Evolutionary conservation across 2,329 filamentous ascomycete genomes (phyloP).

Genomic region (Fusarium xyrophilum): DNA sequence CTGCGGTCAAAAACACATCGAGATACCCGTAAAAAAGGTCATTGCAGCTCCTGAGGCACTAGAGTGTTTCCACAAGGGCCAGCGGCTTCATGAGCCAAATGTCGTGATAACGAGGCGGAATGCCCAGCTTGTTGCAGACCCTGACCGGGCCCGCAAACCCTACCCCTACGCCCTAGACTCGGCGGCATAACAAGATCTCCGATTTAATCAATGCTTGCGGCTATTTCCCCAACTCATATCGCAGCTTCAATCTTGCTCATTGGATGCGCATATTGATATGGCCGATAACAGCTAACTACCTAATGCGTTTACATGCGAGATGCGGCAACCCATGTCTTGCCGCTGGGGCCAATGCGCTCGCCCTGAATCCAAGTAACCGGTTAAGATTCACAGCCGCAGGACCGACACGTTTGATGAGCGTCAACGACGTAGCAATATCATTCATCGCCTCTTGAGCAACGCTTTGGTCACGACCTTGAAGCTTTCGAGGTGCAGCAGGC

Average conservation of each 20-base stretch:
- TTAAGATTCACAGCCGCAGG: constrained; percentile 12
- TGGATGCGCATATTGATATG: constrained; percentile 13
- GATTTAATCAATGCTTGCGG: constrained; percentile 13
- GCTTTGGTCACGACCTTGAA: background rate
- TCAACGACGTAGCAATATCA: background rate
- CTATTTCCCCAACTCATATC: constrained; percentile 8
- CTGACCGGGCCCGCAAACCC: constrained; percentile 11
- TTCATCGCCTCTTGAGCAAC: background rate
- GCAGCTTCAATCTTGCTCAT: constrained; percentile 1
- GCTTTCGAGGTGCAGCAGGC: background rate
- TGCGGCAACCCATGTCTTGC: constrained; percentile 28
- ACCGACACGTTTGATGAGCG: background rate
- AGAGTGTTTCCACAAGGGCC: constrained; percentile 11
- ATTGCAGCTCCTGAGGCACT: constrained; percentile 15
- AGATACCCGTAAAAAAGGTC: background rate
- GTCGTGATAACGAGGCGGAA: constrained; percentile 6
- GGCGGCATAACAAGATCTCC: constrained; percentile 18
- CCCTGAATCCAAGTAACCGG: constrained; percentile 34
- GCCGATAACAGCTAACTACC: constrained; percentile 4
- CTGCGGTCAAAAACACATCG: background rate
- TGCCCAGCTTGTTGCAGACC: constrained; percentile 13
- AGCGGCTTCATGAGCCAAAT: background rate
- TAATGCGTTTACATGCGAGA: constrained; percentile 26
- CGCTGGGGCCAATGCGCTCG: constrained; percentile 32
- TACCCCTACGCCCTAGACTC: constrained; percentile 26